A percentile compares a stretch with the other conserved stretches of the same genome.
Evolutionary conservation across 2,329 filamentous ascomycete genomes (phyloP).

Genomic region (Colletotrichum echinochloae): DNA sequence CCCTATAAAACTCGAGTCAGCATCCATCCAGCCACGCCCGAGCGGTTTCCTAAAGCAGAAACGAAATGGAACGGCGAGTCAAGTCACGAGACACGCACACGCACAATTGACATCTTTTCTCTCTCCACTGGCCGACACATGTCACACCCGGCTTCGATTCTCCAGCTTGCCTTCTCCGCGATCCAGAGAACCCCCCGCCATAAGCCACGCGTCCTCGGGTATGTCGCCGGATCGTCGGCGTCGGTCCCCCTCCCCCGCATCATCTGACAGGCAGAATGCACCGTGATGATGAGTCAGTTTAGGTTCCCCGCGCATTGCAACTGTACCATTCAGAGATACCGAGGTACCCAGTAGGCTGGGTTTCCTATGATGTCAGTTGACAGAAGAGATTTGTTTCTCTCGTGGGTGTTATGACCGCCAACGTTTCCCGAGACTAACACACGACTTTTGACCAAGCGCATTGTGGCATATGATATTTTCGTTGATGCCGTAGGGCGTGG

Average conservation of each 20-base stretch:
- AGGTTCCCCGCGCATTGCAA: neutral
- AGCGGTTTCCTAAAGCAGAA: neutral
- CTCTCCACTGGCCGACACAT: neutral
- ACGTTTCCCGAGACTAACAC: accelerated
- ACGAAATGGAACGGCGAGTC: neutral
- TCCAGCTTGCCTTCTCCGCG: neutral
- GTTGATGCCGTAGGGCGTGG: too few species aligned
- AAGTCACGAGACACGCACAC: neutral
- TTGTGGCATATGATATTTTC: neutral
- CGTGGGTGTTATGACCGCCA: neutral
- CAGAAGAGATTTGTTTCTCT: neutral
- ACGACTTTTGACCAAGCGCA: neutral
- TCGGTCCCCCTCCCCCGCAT: neutral
- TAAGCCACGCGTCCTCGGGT: neutral
- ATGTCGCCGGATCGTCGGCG: neutral
- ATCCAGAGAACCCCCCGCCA: neutral
- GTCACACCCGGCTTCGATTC: neutral
- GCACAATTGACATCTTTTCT: neutral
- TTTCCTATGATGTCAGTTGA: neutral
- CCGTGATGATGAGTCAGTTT: neutral
- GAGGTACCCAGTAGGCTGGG: neutral
- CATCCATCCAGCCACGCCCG: neutral
- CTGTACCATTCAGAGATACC: neutral
- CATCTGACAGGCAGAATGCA: neutral
- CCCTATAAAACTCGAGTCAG: neutral